A percentile compares a stretch with the other conserved stretches of the same genome.
phyloP scores from a whole-genome alignment of 257 asterid species.

The Solanum ossicruentum region DNA sequence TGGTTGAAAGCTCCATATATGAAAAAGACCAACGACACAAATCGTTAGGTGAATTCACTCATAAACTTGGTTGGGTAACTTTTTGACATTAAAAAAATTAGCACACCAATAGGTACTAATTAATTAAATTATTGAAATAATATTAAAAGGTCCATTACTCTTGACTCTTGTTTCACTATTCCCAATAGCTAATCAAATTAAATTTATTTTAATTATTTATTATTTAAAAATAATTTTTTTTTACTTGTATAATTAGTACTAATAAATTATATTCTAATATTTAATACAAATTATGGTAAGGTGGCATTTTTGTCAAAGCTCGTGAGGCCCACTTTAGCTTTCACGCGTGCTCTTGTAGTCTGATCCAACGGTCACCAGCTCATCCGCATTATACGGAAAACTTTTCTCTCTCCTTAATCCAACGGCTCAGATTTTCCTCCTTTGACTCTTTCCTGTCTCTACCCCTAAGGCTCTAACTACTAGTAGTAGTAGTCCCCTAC shows the following conservation, averaged over 20 bases:
- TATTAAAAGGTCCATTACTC: background rate
- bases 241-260: too few relatives aligned
- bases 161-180: background rate
- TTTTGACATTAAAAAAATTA: background rate
- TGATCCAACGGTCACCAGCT: slow-evolving; percentile 42
- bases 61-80: background rate
- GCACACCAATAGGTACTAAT: background rate
- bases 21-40: background rate
- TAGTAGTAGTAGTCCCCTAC: background rate
- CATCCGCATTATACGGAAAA: slow-evolving; percentile 59
- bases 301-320: slow-evolving; percentile 51
- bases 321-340: slow-evolving; percentile 32
- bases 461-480: background rate
- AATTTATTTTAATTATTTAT: too few relatives aligned
- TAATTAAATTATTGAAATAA: background rate
- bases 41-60: background rate
- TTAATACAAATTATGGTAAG: background rate
- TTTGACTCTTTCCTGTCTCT: slow-evolving; percentile 32
- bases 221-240: too few relatives aligned
- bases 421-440: slow-evolving; percentile 34
- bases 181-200: background rate
- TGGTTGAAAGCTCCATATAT: background rate
- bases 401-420: slow-evolving; percentile 18
- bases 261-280: background rate
- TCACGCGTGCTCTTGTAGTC: slow-evolving; percentile 63